These are phyloP conservation scores for Macrocystidia cucumis DNA, from an alignment of 1,284 basidiomycete species.

Conservation along the genomic window DNA sequence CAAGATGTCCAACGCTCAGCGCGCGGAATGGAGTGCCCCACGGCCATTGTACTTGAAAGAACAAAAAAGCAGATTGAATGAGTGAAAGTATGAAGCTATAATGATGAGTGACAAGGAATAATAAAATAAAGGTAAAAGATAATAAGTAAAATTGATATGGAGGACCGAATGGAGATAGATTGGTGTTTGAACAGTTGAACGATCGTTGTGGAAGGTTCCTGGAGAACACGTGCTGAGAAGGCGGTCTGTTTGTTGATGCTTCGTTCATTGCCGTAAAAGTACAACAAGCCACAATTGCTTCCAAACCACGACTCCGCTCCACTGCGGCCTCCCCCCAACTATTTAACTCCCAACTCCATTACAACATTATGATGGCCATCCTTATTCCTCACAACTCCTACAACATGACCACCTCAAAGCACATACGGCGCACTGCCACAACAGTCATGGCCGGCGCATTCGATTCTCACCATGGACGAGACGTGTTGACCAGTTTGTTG, in stretches of 20 bases:
- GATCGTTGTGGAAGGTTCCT: slow-evolving; percentile 28
- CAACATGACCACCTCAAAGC: slow-evolving; percentile 31
- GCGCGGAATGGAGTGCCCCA: too few species aligned
- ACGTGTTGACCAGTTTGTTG: slow-evolving; percentile 68
- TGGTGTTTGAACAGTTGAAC: slow-evolving; percentile 17
- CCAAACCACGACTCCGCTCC: slow-evolving; percentile 39
- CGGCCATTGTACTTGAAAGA: too few species aligned
- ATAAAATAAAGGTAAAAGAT: background rate
- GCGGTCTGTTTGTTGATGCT: slow-evolving; percentile 39
- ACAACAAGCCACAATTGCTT: slow-evolving; percentile 34
- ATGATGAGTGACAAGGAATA: too few species aligned
- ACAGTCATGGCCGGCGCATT: slow-evolving; percentile 66
- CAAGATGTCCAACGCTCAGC: too few species aligned
- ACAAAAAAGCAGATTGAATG: too few species aligned
- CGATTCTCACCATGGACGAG: slow-evolving; percentile 56
- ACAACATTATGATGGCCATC: slow-evolving; percentile 29
- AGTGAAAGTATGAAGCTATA: too few species aligned
- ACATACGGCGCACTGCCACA: slow-evolving; percentile 61
- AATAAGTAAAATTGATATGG: background rate
- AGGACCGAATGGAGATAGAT: slow-evolving; percentile 24
- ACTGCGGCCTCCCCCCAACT: slow-evolving; percentile 28
- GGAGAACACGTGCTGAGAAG: slow-evolving; percentile 29
- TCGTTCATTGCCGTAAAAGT: slow-evolving; percentile 34
- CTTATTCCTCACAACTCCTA: slow-evolving; percentile 23
- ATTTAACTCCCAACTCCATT: slow-evolving; percentile 19